Conservation (phyloP, 345 rosid species). For the Kernera saxatilis region DNA sequence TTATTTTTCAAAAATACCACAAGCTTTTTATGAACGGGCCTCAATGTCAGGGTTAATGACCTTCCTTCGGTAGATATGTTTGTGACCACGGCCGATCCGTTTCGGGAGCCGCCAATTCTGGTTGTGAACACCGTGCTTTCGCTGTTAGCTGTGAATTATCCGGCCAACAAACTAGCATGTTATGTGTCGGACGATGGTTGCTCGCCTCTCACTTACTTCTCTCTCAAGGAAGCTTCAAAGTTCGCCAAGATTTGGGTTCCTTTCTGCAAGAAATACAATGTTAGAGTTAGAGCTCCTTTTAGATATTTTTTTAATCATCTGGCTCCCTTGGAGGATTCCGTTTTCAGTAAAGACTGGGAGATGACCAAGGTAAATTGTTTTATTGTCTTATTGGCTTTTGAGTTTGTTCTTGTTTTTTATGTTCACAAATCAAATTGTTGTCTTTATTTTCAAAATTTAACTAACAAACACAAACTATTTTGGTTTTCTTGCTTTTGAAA, state of each 20-base stretch:
- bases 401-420: neutral
- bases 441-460: neutral
- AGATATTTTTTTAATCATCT: neutral
- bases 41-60: neutral
- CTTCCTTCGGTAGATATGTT: neutral
- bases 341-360: neutral
- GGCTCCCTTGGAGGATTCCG: neutral
- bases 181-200: conserved; percentile 1
- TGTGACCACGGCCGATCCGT: neutral
- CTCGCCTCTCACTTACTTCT: neutral
- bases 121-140: neutral
- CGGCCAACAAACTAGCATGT: neutral
- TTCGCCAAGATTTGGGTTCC: conserved; percentile 6
- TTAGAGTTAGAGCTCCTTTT: conserved; percentile 2
- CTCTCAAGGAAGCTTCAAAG: neutral
- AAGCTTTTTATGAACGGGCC: neutral
- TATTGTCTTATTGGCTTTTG: neutral
- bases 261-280: neutral
- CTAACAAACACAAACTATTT: no score
- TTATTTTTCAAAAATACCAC: no score
- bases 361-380: neutral
- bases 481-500: no score
- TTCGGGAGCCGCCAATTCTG: neutral
- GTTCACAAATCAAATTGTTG: neutral
- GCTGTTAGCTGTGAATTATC: neutral